Conservation (phyloP, 371 early-diverging fungal genomes). For the Funneliformis caledonium region DNA sequence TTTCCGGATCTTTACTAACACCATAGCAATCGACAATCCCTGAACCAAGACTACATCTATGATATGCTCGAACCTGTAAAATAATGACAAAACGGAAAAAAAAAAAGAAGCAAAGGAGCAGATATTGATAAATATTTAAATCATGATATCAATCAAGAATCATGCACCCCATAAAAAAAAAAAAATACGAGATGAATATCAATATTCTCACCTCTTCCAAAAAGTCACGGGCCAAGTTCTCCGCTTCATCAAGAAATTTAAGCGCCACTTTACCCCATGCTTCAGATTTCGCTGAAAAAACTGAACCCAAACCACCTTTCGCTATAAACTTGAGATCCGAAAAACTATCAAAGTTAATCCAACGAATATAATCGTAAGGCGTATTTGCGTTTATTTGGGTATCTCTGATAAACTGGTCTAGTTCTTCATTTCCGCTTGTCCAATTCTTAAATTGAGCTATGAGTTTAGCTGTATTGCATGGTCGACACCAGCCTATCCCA, state of each 20-base stretch:
- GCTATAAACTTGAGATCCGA: constrained; percentile 22
- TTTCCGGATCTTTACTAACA: constrained; percentile 32
- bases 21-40: constrained; percentile 39
- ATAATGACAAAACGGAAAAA: neutral
- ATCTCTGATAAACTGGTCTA: constrained; percentile 27
- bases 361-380: constrained; percentile 35
- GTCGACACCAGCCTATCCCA: constrained; percentile 28
- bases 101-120: neutral
- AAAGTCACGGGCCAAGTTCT: constrained; percentile 23
- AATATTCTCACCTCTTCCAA: constrained; percentile 29
- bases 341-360: constrained; percentile 31
- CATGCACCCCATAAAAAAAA: neutral
- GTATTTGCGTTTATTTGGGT: constrained; percentile 30
- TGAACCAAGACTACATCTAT: constrained; percentile 36
- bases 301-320: constrained; percentile 30
- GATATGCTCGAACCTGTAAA: constrained; percentile 26
- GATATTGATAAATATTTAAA: neutral
- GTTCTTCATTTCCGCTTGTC: constrained; percentile 30
- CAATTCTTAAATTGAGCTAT: neutral
- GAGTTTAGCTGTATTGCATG: constrained; percentile 7
- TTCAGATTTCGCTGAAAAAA: constrained; percentile 31
- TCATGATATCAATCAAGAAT: neutral
- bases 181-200: neutral
- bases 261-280: constrained; percentile 33
- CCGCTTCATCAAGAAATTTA: constrained; percentile 34